Conservation (phyloP, 805 yeast genomes). For the Torulaspora gathmanii region DNA sequence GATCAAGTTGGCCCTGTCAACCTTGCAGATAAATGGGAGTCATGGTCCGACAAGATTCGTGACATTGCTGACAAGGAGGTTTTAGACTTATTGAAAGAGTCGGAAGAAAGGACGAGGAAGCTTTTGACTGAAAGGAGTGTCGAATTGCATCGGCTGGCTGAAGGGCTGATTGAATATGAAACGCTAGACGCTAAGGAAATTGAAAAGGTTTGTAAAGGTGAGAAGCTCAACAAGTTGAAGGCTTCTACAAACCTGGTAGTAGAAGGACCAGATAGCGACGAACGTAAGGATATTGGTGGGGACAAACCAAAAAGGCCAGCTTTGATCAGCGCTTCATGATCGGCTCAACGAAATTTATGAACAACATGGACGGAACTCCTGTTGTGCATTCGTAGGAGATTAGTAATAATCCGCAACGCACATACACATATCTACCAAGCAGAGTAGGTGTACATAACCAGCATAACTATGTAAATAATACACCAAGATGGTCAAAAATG, state of each 20-base stretch:
- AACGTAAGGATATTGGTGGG: slow-evolving; percentile 38
- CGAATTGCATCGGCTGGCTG: slow-evolving; percentile 84
- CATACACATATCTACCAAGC: slow-evolving; percentile 10
- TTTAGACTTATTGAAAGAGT: slow-evolving; percentile 61
- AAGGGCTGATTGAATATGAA: slow-evolving; percentile 91
- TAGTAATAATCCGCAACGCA: slow-evolving; percentile 1
- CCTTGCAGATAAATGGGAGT: slow-evolving; percentile 85
- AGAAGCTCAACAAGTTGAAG: slow-evolving; percentile 61
- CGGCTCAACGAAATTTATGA: background rate
- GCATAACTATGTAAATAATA: slow-evolving; percentile 12
- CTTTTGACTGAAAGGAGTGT: slow-evolving; percentile 55
- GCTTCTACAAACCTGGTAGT: slow-evolving; percentile 72
- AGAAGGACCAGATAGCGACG: slow-evolving; percentile 48
- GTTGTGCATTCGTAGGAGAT: background rate
- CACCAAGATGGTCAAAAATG: slow-evolving; percentile 4
- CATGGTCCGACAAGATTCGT: slow-evolving; percentile 86
- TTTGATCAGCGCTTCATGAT: slow-evolving; percentile 27
- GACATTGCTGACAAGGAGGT: slow-evolving; percentile 93
- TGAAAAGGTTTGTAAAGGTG: slow-evolving; percentile 79
- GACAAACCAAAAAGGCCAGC: slow-evolving; percentile 33
- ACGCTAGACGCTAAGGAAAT: slow-evolving; percentile 89
- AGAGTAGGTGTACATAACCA: slow-evolving; percentile 12
- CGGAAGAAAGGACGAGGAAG: slow-evolving; percentile 75
- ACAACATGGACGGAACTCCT: background rate
- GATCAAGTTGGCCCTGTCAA: slow-evolving; percentile 89